Evolutionary conservation across 129 eudicot genomes (phyloP).

Genomic region (Cynara cardunculus): DNA sequence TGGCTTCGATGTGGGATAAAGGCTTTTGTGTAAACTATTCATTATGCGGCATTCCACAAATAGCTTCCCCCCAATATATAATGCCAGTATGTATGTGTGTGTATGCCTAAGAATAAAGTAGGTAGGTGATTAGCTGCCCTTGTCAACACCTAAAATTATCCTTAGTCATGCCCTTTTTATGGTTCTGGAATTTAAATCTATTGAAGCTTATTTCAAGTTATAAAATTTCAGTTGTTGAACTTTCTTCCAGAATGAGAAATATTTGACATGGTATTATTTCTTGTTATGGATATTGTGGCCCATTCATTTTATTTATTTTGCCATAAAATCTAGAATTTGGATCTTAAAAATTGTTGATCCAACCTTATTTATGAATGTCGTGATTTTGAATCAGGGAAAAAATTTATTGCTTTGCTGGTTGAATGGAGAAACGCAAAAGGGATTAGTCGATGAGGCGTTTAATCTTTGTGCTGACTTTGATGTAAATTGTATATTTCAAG

Average conservation of each 20-base stretch:
- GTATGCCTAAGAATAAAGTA: constrained; percentile 1
- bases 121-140: neutral
- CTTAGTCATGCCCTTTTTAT: constrained; percentile 8
- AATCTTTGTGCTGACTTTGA: constrained; percentile 6
- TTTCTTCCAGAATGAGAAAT: neutral
- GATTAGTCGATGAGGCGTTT: neutral
- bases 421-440: constrained; percentile 23
- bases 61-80: neutral
- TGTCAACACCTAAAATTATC: neutral
- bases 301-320: neutral
- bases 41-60: neutral
- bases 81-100: neutral
- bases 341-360: neutral
- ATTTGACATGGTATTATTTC: neutral
- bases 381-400: constrained; percentile 8
- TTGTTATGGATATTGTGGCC: neutral
- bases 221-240: neutral
- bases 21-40: neutral
- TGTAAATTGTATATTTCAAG: neutral
- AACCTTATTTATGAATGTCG: neutral
- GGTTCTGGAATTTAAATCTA: neutral
- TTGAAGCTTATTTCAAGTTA: neutral
- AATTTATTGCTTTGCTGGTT: constrained; percentile 10
- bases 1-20: neutral
- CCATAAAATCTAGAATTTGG: neutral